Conservation (phyloP, 1,139 yeast genomes). For the Sugiyamaella paludigena region DNA sequence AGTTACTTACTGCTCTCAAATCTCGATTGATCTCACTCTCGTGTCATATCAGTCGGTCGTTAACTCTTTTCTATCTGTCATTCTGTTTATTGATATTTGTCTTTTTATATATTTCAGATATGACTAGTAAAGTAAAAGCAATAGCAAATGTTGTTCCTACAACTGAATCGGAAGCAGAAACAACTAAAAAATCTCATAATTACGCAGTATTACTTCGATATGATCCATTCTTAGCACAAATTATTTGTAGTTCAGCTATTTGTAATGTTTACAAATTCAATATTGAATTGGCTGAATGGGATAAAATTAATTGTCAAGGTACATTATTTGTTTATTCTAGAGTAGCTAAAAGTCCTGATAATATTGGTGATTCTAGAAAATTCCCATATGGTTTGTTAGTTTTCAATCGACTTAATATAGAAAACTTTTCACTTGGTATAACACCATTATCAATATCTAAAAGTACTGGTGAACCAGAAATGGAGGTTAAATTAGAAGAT, state of each 20-base stretch:
- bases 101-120: not conserved
- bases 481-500: conserved; percentile 77
- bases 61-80: not conserved
- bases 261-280: conserved; percentile 76
- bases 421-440: conserved; percentile 77
- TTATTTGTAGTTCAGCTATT: conserved; percentile 73
- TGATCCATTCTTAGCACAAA: conserved; percentile 75
- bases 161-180: not conserved
- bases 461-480: conserved; percentile 47
- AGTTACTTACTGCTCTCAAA: too few species aligned
- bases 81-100: too few species aligned
- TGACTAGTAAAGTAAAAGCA: not conserved
- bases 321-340: conserved; percentile 76
- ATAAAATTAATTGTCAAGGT: conserved; percentile 75
- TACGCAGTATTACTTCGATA: conserved; percentile 79
- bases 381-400: conserved; percentile 79
- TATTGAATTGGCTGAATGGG: conserved; percentile 69
- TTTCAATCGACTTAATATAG: conserved; percentile 69
- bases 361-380: conserved; percentile 25
- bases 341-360: conserved; percentile 35
- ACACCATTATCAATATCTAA: conserved; percentile 53
- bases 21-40: too few species aligned
- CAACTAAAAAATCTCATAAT: conserved; percentile 43
- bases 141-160: not conserved
- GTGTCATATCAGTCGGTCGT: too few species aligned